These are phyloP conservation scores for Fusarium irregulare DNA, from an alignment of 2,329 filamentous ascomycete species.

Conservation along the genomic window DNA sequence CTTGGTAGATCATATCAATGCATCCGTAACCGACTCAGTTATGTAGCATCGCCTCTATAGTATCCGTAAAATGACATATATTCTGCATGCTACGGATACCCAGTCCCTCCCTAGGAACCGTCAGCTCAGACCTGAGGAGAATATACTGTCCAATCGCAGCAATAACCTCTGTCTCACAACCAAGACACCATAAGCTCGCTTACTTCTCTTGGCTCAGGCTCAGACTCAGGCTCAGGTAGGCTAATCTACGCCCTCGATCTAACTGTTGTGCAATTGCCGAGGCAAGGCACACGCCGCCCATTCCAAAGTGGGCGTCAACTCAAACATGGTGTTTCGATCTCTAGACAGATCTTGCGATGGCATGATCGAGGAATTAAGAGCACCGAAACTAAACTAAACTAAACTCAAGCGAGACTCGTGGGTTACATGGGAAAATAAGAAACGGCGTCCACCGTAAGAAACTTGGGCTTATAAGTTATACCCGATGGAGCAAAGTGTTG, in stretches of 20 bases:
- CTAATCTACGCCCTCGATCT: conserved; percentile 2
- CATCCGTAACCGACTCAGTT: background rate
- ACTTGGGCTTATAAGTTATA: background rate
- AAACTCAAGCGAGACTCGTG: background rate
- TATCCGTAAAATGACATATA: background rate
- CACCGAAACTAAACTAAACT: background rate
- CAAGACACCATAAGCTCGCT: conserved; percentile 1
- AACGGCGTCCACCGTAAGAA: background rate
- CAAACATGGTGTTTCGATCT: conserved; percentile 21
- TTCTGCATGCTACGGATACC: background rate
- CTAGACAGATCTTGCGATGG: conserved; percentile 15
- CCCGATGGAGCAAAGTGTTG: background rate
- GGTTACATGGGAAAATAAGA: background rate
- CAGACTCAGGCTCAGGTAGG: background rate
- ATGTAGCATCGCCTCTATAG: background rate
- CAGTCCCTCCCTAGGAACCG: background rate
- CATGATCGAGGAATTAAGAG: conserved; percentile 11
- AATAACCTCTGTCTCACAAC: conserved; percentile 8
- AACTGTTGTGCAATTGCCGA: conserved; percentile 23
- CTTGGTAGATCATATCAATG: background rate
- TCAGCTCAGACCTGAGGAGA: background rate
- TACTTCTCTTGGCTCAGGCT: background rate
- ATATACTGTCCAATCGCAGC: conserved; percentile 8
- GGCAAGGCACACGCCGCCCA: conserved; percentile 16
- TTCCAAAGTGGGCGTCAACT: conserved; percentile 20